These are phyloP conservation scores for Trichosporon asahii DNA, from an alignment of 1,284 basidiomycete genomes.

Conservation along the genomic window DNA sequence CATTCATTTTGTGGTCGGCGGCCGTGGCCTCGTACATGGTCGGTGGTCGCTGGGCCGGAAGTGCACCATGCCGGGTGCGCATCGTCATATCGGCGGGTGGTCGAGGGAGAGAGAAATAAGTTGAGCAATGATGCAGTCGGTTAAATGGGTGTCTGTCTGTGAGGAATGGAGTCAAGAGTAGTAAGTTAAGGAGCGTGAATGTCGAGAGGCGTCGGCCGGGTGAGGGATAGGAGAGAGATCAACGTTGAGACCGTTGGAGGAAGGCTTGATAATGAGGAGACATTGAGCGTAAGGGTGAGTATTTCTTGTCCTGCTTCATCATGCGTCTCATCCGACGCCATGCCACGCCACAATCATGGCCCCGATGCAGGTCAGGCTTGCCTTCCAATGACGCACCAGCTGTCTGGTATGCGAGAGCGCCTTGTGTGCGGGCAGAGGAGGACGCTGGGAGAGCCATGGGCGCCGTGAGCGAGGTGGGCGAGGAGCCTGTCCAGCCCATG, in stretches of 20 bases:
- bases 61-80: background rate
- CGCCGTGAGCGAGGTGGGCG: background rate
- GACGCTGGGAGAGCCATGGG: background rate
- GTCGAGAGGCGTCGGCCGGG: background rate
- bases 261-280: background rate
- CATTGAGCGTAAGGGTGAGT: background rate
- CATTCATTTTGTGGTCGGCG: background rate
- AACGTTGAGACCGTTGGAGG: background rate
- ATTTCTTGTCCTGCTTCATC: conserved; percentile 3
- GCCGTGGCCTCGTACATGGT: background rate
- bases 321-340: conserved; percentile 2
- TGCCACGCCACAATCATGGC: conserved; percentile 1
- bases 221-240: background rate
- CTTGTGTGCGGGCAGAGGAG: background rate
- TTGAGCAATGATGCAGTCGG: background rate
- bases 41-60: background rate
- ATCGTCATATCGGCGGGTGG: background rate
- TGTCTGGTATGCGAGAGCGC: background rate
- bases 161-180: background rate
- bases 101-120: background rate
- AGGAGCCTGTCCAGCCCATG: background rate
- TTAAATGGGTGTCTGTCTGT: background rate
- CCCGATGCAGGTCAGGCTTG: background rate
- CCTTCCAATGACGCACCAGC: background rate
- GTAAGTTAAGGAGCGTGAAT: conserved; percentile 6